phyloP scores from a whole-genome alignment of 192 early-diverging fungal species.

The Linderina pennispora region DNA sequence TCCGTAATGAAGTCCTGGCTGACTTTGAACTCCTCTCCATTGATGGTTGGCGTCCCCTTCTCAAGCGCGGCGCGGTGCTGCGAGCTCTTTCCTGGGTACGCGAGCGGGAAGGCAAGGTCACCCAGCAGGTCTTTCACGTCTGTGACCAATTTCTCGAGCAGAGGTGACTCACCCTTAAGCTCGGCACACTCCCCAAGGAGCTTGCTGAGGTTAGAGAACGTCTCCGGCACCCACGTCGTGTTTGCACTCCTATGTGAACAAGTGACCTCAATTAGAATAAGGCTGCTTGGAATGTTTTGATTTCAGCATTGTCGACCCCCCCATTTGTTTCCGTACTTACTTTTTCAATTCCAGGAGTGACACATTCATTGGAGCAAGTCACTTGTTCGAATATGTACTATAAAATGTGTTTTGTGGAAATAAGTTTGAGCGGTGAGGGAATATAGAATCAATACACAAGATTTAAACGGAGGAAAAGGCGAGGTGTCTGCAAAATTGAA shows the following conservation, averaged over 20 bases:
- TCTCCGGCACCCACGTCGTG: conserved; percentile 43
- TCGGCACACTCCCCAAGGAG: conserved; percentile 32
- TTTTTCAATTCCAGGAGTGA: too few species aligned
- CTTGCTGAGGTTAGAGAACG: conserved; percentile 36
- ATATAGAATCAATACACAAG: too few species aligned
- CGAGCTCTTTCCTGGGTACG: conserved; percentile 30
- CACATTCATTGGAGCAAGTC: too few species aligned
- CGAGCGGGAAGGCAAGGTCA: conserved; percentile 35
- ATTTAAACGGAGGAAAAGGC: too few species aligned
- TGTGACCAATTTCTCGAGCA: conserved; percentile 29
- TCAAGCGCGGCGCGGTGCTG: conserved; percentile 36
- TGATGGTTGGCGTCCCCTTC: conserved; percentile 48
- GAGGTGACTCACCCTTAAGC: conserved; percentile 22
- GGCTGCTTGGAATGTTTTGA: too few species aligned
- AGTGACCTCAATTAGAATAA: too few species aligned
- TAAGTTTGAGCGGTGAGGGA: too few species aligned
- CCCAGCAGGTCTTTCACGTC: conserved; percentile 32
- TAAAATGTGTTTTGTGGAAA: too few species aligned
- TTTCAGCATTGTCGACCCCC: too few species aligned
- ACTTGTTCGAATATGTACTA: too few species aligned
- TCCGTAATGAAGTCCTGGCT: conserved; percentile 64
- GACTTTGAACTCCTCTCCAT: conserved; percentile 53
- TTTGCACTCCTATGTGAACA: conserved; percentile 37
- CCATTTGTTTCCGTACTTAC: too few species aligned
- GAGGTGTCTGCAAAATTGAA: too few species aligned